phyloP scores from a whole-genome alignment of 2,329 filamentous ascomycete species.

The Sclerotiophoma versabilis region DNA sequence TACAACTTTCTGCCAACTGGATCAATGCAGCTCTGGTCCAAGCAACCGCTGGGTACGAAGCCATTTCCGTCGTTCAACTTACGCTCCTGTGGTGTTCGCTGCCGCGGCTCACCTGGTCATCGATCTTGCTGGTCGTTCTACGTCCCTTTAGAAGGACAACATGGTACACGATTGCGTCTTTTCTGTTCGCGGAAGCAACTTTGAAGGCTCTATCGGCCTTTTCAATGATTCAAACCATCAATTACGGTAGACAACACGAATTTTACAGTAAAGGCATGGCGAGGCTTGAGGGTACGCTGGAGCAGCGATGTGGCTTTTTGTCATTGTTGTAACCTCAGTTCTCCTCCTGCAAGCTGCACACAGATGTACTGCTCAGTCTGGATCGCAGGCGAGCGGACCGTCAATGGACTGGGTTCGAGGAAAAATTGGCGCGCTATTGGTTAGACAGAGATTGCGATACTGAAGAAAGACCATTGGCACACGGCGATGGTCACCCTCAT shows the following conservation, averaged over 20 bases:
- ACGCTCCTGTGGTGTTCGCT: slow-evolving; percentile 44
- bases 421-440: slow-evolving; percentile 13
- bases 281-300: slow-evolving; percentile 32
- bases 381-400: slow-evolving; percentile 7
- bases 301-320: slow-evolving; percentile 37
- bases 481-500: background rate
- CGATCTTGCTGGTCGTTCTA: slow-evolving; percentile 22
- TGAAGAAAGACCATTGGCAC: slow-evolving; percentile 17
- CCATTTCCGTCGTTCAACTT: slow-evolving; percentile 31
- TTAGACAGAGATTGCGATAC: slow-evolving; percentile 5
- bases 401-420: slow-evolving; percentile 9
- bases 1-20: slow-evolving; percentile 32
- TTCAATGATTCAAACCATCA: slow-evolving; percentile 33
- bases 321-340: slow-evolving; percentile 13
- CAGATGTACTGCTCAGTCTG: background rate
- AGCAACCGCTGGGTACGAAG: slow-evolving; percentile 28
- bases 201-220: slow-evolving; percentile 33
- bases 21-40: slow-evolving; percentile 33
- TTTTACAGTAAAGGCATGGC: slow-evolving; percentile 34
- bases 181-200: slow-evolving; percentile 36
- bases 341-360: slow-evolving; percentile 10
- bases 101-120: slow-evolving; percentile 40
- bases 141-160: slow-evolving; percentile 19
- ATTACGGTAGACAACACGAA: slow-evolving; percentile 36
- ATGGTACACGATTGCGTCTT: slow-evolving; percentile 21